These are phyloP conservation scores for Typha latifolia DNA, from an alignment of 176 grass and related monocot genomes.

Conservation along the genomic window DNA sequence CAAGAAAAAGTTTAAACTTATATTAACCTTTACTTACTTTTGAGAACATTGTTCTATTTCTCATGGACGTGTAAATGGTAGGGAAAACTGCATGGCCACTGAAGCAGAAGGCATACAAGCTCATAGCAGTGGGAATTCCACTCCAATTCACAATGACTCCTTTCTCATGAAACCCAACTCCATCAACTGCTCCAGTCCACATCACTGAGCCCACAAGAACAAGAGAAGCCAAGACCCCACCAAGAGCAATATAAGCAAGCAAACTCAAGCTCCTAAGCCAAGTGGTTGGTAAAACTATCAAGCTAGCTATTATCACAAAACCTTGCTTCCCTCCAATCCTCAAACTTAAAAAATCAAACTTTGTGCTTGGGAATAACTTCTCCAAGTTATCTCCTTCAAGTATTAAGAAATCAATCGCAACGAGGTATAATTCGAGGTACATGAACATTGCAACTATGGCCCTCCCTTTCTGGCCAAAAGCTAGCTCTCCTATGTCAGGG, in stretches of 20 bases:
- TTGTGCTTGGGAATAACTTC: conserved; percentile 56
- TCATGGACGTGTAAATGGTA: conserved; percentile 72
- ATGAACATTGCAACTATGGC: conserved; percentile 40
- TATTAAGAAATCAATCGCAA: conserved; percentile 71
- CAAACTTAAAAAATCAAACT: conserved; percentile 36
- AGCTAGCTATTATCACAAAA: conserved; percentile 54
- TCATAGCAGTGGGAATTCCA: conserved; percentile 62
- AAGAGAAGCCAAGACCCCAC: conserved; percentile 54
- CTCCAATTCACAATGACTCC: conserved; percentile 45
- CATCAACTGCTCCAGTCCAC: conserved; percentile 45
- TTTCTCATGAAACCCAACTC: conserved; percentile 60
- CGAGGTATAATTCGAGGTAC: conserved; percentile 73
- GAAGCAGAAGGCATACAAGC: conserved; percentile 89
- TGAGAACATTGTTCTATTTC: conserved; percentile 47
- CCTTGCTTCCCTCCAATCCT: conserved; percentile 68
- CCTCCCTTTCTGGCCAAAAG: conserved; percentile 51
- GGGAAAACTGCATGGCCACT: conserved; percentile 85
- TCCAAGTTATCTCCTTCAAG: conserved; percentile 88
- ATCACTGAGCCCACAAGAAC: conserved; percentile 55
- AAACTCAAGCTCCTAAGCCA: conserved; percentile 70
- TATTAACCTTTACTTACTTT: conserved; percentile 35
- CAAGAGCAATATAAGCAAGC: conserved; percentile 55
- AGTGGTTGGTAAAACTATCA: conserved; percentile 71
- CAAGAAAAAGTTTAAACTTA: background rate
- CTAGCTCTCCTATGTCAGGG: conserved; percentile 73